Percentiles rank a stretch among this genome's conserved stretches.
Evolutionary conservation across 768 basidiomycete genomes (phyloP).

Genomic region (Lactifluus echinatus): DNA sequence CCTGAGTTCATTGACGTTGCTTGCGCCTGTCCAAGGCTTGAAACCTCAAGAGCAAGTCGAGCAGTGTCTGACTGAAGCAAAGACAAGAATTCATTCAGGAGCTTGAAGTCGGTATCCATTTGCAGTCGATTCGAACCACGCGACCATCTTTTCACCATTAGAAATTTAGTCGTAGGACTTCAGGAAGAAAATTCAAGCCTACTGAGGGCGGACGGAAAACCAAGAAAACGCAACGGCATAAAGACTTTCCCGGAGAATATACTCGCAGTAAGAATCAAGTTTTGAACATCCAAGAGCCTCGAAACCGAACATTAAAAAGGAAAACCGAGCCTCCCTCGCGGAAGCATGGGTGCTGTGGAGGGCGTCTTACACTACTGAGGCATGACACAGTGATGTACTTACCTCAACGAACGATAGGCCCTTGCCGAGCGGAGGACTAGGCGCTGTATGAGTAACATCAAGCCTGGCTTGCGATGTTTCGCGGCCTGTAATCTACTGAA

Average conservation of each 20-base stretch:
- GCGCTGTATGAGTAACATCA: conserved; percentile 80
- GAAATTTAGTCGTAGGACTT: not conserved
- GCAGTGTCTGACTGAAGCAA: conserved; percentile 69
- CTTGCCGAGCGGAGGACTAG: conserved; percentile 75
- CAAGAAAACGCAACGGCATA: conserved; percentile 80
- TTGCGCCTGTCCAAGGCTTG: conserved; percentile 53
- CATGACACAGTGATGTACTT: not conserved
- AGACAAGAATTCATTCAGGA: conserved; percentile 75
- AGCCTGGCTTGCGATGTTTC: conserved; percentile 72
- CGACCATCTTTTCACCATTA: conserved; percentile 61
- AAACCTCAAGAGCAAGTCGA: conserved; percentile 46
- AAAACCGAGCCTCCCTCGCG: conserved; percentile 83
- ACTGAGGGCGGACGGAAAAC: conserved; percentile 95
- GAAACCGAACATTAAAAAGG: conserved; percentile 87
- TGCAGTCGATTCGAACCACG: conserved; percentile 92
- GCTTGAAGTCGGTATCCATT: conserved; percentile 79
- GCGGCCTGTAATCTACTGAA: conserved; percentile 91
- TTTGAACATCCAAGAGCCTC: conserved; percentile 84
- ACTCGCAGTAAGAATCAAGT: conserved; percentile 77
- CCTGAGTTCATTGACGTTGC: conserved; percentile 23
- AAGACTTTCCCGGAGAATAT: conserved; percentile 60
- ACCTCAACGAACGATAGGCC: conserved; percentile 72
- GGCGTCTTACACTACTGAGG: not conserved
- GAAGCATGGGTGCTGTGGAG: conserved; percentile 75
- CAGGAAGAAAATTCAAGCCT: conserved; percentile 26